Evolutionary conservation across 805 yeast genomes (phyloP), one percentile per base, ranked within the genome.

Genomic region (Starmera caribaea): DNA sequence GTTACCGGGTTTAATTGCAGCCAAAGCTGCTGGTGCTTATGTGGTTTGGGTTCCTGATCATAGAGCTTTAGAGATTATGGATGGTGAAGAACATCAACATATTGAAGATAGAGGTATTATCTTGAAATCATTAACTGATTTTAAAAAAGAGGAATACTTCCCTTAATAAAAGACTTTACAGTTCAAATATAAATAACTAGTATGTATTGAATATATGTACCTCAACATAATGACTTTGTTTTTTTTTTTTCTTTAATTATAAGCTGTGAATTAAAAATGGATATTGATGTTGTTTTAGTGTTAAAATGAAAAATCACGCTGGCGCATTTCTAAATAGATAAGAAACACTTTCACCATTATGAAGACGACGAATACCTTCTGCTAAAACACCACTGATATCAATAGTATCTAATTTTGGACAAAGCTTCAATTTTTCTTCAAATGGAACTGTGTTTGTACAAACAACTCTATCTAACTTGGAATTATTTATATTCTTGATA

Each of bases 11-110:
- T 90, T 90, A 16, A 54, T 66, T 14, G 81, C 96, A 4, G 98
- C 95, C 12, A 73, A 71, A 41, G 79, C 83, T 14, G 87, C 96
- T 30, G 89, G 88, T 10, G 83, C 86, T 12, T 71, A 69, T 40
- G 96, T 90, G n/a, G 72, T 90, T 36, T 92, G 97, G 98, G 82
- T 89, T 12, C 97, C 98, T 9, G 90, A 90, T 59, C 69, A 71
- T 21, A 75, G 83, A 42, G 95, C 95, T 0, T 53, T 73, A 29
- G 63, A 67, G 15, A 71, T 74, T 8, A 59, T 84, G 46, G 55
- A 61, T 13, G 74, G 77, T 8, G 69, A 71, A 34, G 72, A 76
- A 46, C 53, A 68, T 8, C 63, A 63, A 6, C 65, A 73, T 16
- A 58, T 85, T 39, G 78, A 74, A 3, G 69, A 63, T 36, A 63